Evolutionary conservation across 257 asterid genomes (phyloP).

Genomic region (Anisodus acutangulus): DNA sequence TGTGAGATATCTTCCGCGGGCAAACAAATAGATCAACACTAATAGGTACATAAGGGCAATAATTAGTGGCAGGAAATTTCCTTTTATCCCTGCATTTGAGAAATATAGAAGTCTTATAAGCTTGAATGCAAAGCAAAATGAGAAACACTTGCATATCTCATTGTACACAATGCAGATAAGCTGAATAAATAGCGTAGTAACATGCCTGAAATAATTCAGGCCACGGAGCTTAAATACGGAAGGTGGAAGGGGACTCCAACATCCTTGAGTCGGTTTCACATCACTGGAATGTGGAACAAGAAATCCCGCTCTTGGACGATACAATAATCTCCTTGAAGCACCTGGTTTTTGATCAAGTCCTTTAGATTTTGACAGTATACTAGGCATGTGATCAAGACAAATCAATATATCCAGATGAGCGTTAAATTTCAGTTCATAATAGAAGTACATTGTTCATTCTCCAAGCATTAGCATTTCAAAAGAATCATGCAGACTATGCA

Average conservation of each 20-base stretch:
- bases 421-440: not conserved
- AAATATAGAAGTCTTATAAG: not conserved
- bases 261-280: constrained; percentile 53
- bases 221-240: constrained; percentile 82
- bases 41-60: constrained; percentile 68
- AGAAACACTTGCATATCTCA: not conserved
- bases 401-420: not conserved
- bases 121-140: not conserved
- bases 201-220: constrained; percentile 74
- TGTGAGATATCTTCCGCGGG: constrained; percentile 70
- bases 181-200: not conserved
- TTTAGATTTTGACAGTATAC: constrained; percentile 10
- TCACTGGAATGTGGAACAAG: constrained; percentile 49
- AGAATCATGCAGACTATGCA: not conserved
- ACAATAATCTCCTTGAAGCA: constrained; percentile 49
- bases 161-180: not conserved
- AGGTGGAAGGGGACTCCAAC: constrained; percentile 71
- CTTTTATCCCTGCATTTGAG: constrained; percentile 67
- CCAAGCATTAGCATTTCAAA: not conserved
- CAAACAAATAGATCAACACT: constrained; percentile 78
- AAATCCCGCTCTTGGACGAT: constrained; percentile 63
- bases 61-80: constrained; percentile 72
- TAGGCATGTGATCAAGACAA: not conserved
- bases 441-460: not conserved
- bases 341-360: constrained; percentile 36